Conservation (phyloP, 2,329 filamentous ascomycete species). For the Alternaria novae-zelandiae region DNA sequence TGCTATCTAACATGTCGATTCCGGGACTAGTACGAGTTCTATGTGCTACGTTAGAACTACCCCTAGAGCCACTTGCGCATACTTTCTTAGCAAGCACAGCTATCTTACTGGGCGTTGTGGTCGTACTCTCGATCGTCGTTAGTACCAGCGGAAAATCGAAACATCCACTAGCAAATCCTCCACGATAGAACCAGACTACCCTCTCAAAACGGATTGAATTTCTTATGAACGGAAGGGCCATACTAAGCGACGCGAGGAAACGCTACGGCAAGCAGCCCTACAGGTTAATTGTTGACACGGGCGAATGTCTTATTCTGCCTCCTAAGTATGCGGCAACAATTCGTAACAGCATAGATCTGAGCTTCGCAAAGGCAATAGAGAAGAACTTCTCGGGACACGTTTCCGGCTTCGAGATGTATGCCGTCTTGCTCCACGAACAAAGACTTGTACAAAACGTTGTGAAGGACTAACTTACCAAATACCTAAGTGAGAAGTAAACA, state of each 20-base stretch:
- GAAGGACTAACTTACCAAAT: neutral
- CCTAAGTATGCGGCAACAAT: neutral
- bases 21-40: neutral
- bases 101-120: neutral
- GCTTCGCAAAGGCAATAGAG: neutral
- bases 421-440: neutral
- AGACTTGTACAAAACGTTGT: neutral
- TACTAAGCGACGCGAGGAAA: neutral
- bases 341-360: neutral
- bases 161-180: neutral
- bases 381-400: conserved; percentile 1
- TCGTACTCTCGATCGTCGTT: neutral
- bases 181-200: neutral
- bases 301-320: neutral
- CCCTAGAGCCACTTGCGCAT: neutral
- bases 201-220: neutral
- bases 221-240: neutral
- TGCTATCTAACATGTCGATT: neutral
- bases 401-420: neutral
- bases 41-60: neutral
- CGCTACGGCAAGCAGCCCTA: conserved; percentile 1
- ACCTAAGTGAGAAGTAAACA: neutral
- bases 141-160: neutral
- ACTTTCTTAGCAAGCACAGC: neutral
- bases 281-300: neutral